phyloP scores from a whole-genome alignment of 805 yeast genomes.

The Hanseniaspora pseudoguilliermondii region DNA sequence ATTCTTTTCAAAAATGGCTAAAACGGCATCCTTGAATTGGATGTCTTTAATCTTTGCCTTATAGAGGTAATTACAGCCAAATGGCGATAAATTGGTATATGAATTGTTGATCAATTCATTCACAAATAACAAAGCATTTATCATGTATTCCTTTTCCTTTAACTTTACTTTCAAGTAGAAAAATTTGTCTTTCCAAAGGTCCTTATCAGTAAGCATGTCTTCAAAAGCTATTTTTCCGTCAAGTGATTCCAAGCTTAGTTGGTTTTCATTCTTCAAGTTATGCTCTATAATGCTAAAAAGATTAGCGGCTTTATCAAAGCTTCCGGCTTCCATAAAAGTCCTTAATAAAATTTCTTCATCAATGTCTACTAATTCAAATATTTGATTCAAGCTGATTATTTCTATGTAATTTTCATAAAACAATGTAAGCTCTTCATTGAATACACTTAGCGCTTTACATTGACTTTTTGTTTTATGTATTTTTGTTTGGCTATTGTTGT shows the following conservation, averaged over 20 bases:
- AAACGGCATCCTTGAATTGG: neutral
- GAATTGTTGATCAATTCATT: neutral
- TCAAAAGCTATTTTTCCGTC: neutral
- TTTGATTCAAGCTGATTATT: neutral
- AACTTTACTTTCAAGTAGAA: neutral
- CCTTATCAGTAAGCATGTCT: neutral
- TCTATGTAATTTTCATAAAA: neutral
- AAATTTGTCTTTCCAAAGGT: neutral
- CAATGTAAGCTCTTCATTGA: neutral
- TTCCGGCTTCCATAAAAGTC: neutral
- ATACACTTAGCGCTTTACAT: neutral
- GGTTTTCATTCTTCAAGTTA: neutral
- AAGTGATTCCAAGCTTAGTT: neutral
- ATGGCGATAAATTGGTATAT: neutral
- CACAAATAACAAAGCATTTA: neutral
- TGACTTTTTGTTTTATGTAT: neutral
- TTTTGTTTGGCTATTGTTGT: neutral
- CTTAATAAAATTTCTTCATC: neutral
- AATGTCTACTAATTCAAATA: neutral
- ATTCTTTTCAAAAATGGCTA: neutral
- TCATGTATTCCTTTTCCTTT: neutral
- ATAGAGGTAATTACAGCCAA: neutral
- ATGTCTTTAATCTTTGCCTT: neutral
- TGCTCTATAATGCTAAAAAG: neutral
- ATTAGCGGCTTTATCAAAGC: neutral